Conservation (phyloP, 1,284 basidiomycete species). For the Cutaneotrichosporon spelunceum region DNA sequence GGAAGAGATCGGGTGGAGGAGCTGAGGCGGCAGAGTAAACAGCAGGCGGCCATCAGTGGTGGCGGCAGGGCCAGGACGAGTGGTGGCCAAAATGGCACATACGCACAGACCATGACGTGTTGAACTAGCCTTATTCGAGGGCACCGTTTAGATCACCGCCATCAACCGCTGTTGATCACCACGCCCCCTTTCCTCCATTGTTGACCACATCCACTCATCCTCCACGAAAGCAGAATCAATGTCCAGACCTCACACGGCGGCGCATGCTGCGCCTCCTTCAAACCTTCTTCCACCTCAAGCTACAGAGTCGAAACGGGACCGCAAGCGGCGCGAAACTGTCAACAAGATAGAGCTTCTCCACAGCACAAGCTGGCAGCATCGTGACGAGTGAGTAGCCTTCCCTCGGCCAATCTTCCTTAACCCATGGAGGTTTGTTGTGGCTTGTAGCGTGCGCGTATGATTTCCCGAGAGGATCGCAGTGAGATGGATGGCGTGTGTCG, state of each 20-base stretch:
- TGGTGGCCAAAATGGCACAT: background rate
- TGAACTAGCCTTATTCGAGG: background rate
- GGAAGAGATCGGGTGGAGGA: background rate
- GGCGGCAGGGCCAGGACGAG: background rate
- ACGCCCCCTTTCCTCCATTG: background rate
- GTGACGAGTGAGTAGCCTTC: slow-evolving; percentile 51
- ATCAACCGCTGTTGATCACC: background rate
- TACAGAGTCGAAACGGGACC: slow-evolving; percentile 54
- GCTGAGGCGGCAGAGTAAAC: background rate
- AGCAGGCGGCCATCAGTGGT: background rate
- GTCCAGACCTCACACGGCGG: slow-evolving; percentile 24
- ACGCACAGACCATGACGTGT: background rate
- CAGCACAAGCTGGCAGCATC: slow-evolving; percentile 52
- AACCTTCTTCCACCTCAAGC: slow-evolving; percentile 42
- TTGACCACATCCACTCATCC: background rate
- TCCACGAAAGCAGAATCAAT: slow-evolving; percentile 16
- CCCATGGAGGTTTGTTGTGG: background rate
- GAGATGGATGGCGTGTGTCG: background rate
- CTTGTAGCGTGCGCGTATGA: background rate
- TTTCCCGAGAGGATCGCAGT: background rate
- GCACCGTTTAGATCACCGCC: background rate
- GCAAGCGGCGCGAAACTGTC: slow-evolving; percentile 55
- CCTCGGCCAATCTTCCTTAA: background rate
- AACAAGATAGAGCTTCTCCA: slow-evolving; percentile 55
- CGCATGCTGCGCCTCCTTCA: slow-evolving; percentile 22